phyloP scores from a whole-genome alignment of 2,329 filamentous ascomycete species.

The Leptodontidium sp. region DNA sequence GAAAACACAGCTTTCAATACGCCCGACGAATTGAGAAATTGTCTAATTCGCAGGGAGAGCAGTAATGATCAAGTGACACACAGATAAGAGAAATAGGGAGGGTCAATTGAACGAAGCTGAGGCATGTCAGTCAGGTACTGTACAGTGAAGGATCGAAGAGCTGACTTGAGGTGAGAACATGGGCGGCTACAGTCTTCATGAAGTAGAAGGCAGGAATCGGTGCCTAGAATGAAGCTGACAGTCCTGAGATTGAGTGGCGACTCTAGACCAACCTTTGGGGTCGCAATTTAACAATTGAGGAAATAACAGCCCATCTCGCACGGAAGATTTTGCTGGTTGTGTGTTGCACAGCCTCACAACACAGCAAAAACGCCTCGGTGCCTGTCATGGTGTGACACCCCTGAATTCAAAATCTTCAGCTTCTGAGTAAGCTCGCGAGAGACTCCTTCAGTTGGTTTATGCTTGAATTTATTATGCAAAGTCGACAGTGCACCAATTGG shows the following conservation, averaged over 20 bases:
- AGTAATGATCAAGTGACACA: neutral
- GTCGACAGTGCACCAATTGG: constrained; percentile 6
- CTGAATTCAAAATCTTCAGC: constrained; percentile 3
- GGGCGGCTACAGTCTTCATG: constrained; percentile 14
- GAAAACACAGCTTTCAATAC: neutral
- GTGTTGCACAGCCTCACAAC: constrained; percentile 19
- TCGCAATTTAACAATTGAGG: neutral
- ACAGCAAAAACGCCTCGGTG: constrained; percentile 13
- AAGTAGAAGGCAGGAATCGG: neutral
- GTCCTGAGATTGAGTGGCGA: constrained; percentile 2
- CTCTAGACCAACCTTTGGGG: neutral
- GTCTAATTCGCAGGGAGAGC: neutral
- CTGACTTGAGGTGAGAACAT: neutral
- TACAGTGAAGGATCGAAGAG: neutral
- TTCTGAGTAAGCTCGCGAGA: constrained; percentile 13
- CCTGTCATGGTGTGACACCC: neutral
- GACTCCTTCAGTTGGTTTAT: neutral
- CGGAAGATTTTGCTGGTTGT: neutral
- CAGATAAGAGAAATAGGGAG: neutral
- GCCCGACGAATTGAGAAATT: neutral
- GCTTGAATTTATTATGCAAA: constrained; percentile 3
- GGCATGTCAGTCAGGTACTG: neutral
- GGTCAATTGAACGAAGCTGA: neutral
- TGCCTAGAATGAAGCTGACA: neutral
- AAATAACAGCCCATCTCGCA: neutral